Base-by-base conservation (phyloP, 1,139 yeast genomes). In the Yamadazyma siamensis region DNA sequence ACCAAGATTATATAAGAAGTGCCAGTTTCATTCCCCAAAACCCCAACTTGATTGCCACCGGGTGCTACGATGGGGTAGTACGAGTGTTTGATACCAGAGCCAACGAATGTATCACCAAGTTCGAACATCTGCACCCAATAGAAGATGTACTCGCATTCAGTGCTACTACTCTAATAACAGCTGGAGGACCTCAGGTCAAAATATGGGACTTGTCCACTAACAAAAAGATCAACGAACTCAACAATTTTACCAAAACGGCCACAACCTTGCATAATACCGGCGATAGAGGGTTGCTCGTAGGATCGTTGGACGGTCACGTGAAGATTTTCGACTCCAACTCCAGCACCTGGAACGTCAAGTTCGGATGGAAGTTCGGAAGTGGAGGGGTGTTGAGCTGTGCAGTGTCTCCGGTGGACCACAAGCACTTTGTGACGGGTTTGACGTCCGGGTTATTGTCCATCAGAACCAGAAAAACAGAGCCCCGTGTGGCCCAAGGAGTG, bases 221-320 rank as follows among this genome's bases (percentile, higher is more conserved):
- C 21, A 71, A 77, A 32, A 61, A 72, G 46, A 66, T 81, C 28
- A 72, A 73, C 46, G 78, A 80, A 39, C 63, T 87, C 45, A 70
- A 76, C 33, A 89, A 88, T 54, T 94, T 91, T 65, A 91, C 91
- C 43, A 91, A 91, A 57, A 84, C 96, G 1, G 96, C 91, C 22
- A 88, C 96, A 14, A 79, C 91, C 38, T 65, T 89, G 41, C 79
- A 81, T 43, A 74, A 81, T 47, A 75, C 82, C 4, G 80, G 77
- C 28, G 78, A 79, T 41, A 70, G 80, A 29, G 94, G 95, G 8
- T 65, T 91, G 31, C 60, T 91, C 29, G 96, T 95, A 6, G 96
- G 97, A 14, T 89, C 96, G 0, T 68, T 91, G 38, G 98, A 91
- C 58, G 98, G 98, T 12, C 98, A 91, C 56, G 96, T 91, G 36